Base-by-base conservation (phyloP, 1,139 yeast genomes). In the Debaryomyces coudertii region DNA sequence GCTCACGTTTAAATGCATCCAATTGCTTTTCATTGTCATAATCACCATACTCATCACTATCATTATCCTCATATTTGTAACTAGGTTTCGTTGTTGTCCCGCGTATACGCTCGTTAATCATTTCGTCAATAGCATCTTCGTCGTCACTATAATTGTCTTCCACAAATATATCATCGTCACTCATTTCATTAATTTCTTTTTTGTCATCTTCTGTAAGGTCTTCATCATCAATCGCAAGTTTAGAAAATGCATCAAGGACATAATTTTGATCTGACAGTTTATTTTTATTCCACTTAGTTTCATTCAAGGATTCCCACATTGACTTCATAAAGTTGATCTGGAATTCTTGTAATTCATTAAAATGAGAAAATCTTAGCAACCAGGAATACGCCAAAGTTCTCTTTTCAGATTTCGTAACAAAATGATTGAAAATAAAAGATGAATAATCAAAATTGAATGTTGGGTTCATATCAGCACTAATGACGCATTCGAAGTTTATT, bases 381-480 rank as follows among this genome's bases (percentile, higher is more conserved):
- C 87, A 87, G 0, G 96, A 85, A 41, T 73, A 71, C 0, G 80
- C 75, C 4, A 57, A 65, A 2, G 68, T 58, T 4, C 49, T 47
- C 7, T 44, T 51, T 11, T 44, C 42, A 1, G 49, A 43, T 24
- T 41, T 41, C 7, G n/a, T n/a, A 7, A 35, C 18, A 27, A 68
- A 69, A 52, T 79, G 75, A 58, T 87, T 87, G 75, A 89, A 90
- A 28, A 85, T 77, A 55, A 90, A 87, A 0, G 88, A 76, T 8
- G 64, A 53, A 28, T 77, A 75, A 31, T 79, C 83, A 48, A 71
- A 76, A 56, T 85, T 82, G 60, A 88, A 85, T 11, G 80, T 75
- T 1, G 95, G 90, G 55, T 79, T 83, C 68, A 87, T 69, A 29
- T 76, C 73, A 7, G 79, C 73, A 14, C 68, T 60, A 22, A 88